A percentile compares a stretch with the other conserved stretches of the same genome.
These are phyloP conservation scores for Zea luxurians DNA, from an alignment of 176 grass and related monocot genomes.

Conservation along the genomic window DNA sequence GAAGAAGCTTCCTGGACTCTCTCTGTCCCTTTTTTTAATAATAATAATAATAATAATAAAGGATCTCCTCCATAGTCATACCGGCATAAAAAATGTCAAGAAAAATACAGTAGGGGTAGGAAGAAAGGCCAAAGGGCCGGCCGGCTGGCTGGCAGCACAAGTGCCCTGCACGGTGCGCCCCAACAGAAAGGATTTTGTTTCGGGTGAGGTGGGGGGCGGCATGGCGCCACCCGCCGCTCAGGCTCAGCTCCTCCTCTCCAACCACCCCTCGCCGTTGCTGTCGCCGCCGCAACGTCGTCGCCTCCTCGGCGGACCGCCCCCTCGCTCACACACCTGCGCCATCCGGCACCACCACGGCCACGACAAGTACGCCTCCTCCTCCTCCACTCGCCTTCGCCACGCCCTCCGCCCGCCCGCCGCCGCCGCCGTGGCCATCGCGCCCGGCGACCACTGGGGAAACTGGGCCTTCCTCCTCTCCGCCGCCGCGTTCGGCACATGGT, in stretches of 20 bases:
- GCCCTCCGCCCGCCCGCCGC: slow-evolving; percentile 14
- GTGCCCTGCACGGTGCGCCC: not conserved
- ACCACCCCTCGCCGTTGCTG: not conserved
- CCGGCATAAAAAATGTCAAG: not conserved
- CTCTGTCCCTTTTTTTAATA: too few species aligned
- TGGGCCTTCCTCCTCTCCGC: slow-evolving; percentile 83
- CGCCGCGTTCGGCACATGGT: slow-evolving; percentile 90
- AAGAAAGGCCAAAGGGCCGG: not conserved
- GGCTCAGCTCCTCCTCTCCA: slow-evolving; percentile 27
- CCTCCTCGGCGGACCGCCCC: not conserved
- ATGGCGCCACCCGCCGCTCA: slow-evolving; percentile 31
- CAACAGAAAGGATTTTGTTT: not conserved
- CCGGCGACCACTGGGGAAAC: slow-evolving; percentile 75
- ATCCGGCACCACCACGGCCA: not conserved
- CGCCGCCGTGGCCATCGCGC: slow-evolving; percentile 45
- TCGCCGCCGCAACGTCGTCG: not conserved
- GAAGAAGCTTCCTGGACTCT: slow-evolving; percentile 24
- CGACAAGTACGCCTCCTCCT: not conserved
- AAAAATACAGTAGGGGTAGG: not conserved
- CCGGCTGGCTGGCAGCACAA: not conserved
- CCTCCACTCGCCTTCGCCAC: not conserved
- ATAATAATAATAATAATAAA: too few species aligned
- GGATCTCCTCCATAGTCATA: too few species aligned
- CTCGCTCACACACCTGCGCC: not conserved
- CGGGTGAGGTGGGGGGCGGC: not conserved